Percentiles rank a stretch among this genome's conserved stretches.
phyloP scores from a whole-genome alignment of 176 grass and related monocot species.

The Oryza nivara region DNA sequence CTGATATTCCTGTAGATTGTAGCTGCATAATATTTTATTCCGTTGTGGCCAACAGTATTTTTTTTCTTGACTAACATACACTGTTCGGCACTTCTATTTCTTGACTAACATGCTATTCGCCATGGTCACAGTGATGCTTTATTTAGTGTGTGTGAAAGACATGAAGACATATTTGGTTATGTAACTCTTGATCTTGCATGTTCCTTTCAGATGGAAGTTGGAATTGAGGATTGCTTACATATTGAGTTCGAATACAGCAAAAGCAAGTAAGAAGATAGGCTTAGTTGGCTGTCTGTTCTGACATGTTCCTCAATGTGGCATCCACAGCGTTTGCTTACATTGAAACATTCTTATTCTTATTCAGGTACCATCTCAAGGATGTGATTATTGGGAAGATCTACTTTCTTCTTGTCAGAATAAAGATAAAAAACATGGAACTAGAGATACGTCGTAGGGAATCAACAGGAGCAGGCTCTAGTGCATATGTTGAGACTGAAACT shows the following conservation, averaged over 20 bases:
- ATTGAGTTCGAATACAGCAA: constrained; percentile 97
- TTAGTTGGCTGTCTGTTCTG: constrained; percentile 2
- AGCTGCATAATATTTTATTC: background rate
- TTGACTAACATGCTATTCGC: too few relatives aligned
- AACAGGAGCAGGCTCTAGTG: constrained; percentile 93
- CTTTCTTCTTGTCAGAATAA: constrained; percentile 98
- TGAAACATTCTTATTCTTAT: background rate
- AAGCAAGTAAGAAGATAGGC: constrained; percentile 70
- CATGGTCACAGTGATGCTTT: constrained; percentile 4
- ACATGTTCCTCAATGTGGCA: background rate
- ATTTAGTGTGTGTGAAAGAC: background rate
- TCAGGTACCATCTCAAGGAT: constrained; percentile 92
- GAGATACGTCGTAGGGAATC: constrained; percentile 88
- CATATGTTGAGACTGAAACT: constrained; percentile 98
- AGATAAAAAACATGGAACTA: constrained; percentile 93
- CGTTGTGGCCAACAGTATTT: background rate
- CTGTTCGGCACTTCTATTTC: background rate
- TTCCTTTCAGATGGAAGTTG: constrained; percentile 84
- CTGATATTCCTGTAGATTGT: background rate
- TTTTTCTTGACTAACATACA: background rate
- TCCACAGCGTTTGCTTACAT: background rate
- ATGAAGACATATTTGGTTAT: background rate
- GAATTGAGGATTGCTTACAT: constrained; percentile 93
- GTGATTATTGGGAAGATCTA: constrained; percentile 96
- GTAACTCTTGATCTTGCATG: background rate